Evolutionary conservation across 148 eudicot genomes (phyloP), one percentile per base, ranked within the genome.

Genomic region (Rhododendron simsii): DNA sequence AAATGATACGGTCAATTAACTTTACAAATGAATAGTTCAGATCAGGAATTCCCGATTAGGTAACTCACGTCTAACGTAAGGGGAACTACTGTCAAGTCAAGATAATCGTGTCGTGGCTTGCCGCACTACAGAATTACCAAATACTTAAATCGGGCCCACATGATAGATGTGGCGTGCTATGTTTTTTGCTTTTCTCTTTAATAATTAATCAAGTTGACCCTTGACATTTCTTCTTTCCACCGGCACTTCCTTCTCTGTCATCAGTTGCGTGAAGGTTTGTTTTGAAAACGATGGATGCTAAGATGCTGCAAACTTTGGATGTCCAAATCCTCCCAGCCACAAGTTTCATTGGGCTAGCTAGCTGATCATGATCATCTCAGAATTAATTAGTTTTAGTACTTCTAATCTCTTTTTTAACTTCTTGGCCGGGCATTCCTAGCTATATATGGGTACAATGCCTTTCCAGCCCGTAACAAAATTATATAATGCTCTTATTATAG

Each of bases 261-360:
- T 84, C 86, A 74, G 50, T 84, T 84, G 80, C 86, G 86, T 84
- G 86, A 51, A 74, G 80, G 45, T 21, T 47, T 84, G 26, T 5
- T 50, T 26, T 16, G 57, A 41, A 67, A 69, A 39, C 39, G 79
- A 69, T 3, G 0, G 5, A 5, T 16, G 33, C 6, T 2, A 23
- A 13, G n/a, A 47, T 26, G 33, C 26, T 9, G 14, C 14, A 26
- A 61, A 61, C 77, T 11, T 61, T 12, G 21, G 50, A 15, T 13
- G 14, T 59, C 61, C 74, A 63, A 63, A 39, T 2, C 55, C 53
- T 39, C 53, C 63, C 84, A 61, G 30, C 75, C 75, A 82, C 75
- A 37, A 39, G 84, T 82, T 82, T 41, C 18, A 5, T 30, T 21
- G 21, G 51, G 51, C 47, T 20, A 39, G 44, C 44, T 39, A n/a